A percentile compares a stretch with the other conserved stretches of the same genome.
Conservation (phyloP, 345 rosid species). For the Gossypium herbaceum region DNA sequence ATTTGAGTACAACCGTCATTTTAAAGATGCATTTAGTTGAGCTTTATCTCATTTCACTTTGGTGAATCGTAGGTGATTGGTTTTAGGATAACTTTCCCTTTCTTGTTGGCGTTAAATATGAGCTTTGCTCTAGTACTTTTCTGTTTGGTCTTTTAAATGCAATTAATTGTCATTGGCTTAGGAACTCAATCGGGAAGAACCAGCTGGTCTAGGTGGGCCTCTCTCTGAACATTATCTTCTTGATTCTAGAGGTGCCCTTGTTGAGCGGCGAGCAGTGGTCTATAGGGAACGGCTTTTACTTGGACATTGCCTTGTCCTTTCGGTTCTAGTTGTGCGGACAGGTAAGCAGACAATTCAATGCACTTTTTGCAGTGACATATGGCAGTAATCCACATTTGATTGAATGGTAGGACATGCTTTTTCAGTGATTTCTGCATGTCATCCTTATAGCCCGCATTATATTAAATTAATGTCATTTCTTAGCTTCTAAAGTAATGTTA, state of each 20-base stretch:
- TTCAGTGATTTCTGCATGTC: neutral
- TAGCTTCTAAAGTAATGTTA: neutral
- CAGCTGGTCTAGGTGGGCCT: conserved; percentile 91
- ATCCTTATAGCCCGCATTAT: neutral
- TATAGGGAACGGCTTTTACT: conserved; percentile 75
- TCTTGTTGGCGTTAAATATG: conserved; percentile 5
- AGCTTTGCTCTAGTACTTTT: neutral
- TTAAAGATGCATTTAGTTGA: neutral
- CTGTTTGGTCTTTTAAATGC: neutral
- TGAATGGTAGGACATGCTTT: neutral
- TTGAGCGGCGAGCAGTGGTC: conserved; percentile 82
- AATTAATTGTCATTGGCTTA: conserved; percentile 26
- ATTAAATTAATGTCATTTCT: neutral
- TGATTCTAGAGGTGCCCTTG: conserved; percentile 90
- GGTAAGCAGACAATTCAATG: conserved; percentile 43
- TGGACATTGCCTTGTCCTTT: conserved; percentile 91
- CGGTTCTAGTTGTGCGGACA: conserved; percentile 71
- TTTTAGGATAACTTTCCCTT: neutral
- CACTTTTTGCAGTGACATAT: neutral
- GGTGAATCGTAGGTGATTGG: neutral
- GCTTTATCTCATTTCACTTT: neutral
- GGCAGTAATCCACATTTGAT: neutral
- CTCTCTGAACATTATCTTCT: conserved; percentile 65
- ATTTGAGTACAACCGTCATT: neutral
- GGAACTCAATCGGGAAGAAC: conserved; percentile 95